Evolutionary conservation across 1,139 yeast genomes (phyloP).

Genomic region (Zygoascus sp.): DNA sequence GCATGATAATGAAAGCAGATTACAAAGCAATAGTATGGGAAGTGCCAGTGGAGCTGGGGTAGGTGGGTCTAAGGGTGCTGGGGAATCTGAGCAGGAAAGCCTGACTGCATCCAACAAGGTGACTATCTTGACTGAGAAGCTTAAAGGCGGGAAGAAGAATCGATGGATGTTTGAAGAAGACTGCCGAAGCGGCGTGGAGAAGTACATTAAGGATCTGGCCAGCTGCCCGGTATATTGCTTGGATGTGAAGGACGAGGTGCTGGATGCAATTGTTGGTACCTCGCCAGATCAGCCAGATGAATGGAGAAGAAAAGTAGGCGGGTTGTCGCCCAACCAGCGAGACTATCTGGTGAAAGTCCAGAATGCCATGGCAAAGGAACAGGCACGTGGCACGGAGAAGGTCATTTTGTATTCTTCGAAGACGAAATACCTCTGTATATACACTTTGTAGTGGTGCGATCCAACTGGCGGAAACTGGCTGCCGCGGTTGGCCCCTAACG

Average conservation of each 20-base stretch:
- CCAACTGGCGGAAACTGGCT: too few species aligned
- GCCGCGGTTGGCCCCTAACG: too few species aligned
- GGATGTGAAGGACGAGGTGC: constrained; percentile 75
- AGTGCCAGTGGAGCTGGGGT: neutral
- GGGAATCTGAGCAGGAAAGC: neutral
- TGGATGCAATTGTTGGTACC: constrained; percentile 75
- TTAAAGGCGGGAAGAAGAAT: constrained; percentile 68
- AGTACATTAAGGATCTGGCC: constrained; percentile 47
- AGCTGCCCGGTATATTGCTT: constrained; percentile 67
- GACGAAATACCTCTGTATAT: constrained; percentile 62
- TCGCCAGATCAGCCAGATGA: constrained; percentile 77
- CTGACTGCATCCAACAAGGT: constrained; percentile 20
- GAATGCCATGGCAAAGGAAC: constrained; percentile 66
- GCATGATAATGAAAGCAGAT: neutral
- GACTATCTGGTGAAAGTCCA: constrained; percentile 73
- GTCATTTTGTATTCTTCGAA: constrained; percentile 71
- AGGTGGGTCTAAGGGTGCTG: too few species aligned
- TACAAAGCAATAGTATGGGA: neutral
- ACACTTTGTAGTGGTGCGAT: constrained; percentile 41
- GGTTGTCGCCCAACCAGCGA: constrained; percentile 65
- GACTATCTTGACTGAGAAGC: constrained; percentile 42
- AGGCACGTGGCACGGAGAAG: constrained; percentile 65
- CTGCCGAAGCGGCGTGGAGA: constrained; percentile 57
- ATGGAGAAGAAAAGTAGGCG: constrained; percentile 80
- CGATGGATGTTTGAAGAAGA: constrained; percentile 77